Evolutionary conservation across 2,329 filamentous ascomycete genomes (phyloP), one percentile per base, ranked within the genome.

Genomic region (Nemania abortiva): DNA sequence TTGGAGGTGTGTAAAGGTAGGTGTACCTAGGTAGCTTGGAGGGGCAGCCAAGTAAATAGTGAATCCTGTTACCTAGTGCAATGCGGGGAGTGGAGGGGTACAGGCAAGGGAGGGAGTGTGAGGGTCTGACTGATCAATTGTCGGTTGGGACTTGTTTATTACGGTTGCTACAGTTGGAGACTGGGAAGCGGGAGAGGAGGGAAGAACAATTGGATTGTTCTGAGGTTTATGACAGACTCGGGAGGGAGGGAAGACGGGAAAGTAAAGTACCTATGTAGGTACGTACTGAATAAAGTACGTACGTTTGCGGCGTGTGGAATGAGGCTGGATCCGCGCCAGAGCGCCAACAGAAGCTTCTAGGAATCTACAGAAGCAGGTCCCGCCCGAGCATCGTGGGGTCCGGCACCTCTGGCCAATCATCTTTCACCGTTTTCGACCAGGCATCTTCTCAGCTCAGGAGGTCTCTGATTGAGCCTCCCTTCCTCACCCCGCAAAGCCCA

Each of bases 321-420:
- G 66, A 68, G 65, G 65, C 68, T 69, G 65, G 62, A 7, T 45
- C 24, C 34, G 50, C 29, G 13, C 3, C n/a, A 55, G 57, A 60
- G 57, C 3, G 31, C 52, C 47, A 63, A 63, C 60, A 58, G 71
- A 73, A 73, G 67, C 69, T 73, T 73, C 71, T 73, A 73, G 71
- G 69, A 56, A 69, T 66, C 45, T 29, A 56, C 45, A 47, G 68
- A 69, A 65, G 18, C 34, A 52, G 13, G 31, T 27, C 10, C 34
- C 27, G 24, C 49, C 9, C 31, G 47, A 56, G 39, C 18, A 65
- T 57, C 52, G 64, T 60, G 64, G 59, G 61, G 45, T 61, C 57
- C 39, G 55, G 47, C 60, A 47, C 49, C 20, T 58, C 13, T 45
- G 45, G 10, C 68, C 68, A 70, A 70, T 70, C 55, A 55, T 67